Evolutionary conservation across 305 asterid species (phyloP).

Genomic region (Rubia tinctorum): DNA sequence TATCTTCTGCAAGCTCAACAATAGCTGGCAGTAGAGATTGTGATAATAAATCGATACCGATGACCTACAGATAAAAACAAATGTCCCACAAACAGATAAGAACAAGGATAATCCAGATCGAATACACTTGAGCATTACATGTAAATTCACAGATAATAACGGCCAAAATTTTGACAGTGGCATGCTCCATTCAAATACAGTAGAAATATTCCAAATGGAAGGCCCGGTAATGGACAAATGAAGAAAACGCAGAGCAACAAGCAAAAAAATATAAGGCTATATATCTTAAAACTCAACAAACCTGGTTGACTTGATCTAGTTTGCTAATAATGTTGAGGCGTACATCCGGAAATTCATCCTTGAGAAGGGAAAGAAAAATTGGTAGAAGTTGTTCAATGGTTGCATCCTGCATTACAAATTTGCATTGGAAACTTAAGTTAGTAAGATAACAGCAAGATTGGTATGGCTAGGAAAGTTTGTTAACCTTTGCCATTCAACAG

Average conservation of each 20-base stretch:
- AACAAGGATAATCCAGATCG: neutral
- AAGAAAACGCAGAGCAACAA: neutral
- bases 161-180: neutral
- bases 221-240: neutral
- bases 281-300: slow-evolving; percentile 22
- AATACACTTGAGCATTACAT: neutral
- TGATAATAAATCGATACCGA: slow-evolving; percentile 84
- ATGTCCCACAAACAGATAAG: neutral
- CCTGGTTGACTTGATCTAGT: slow-evolving; percentile 93
- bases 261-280: neutral
- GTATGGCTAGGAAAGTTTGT: neutral
- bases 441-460: slow-evolving; percentile 3
- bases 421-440: neutral
- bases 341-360: slow-evolving; percentile 93
- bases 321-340: slow-evolving; percentile 90
- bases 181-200: neutral
- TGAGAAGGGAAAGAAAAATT: slow-evolving; percentile 82
- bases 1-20: slow-evolving; percentile 92
- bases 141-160: neutral
- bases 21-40: slow-evolving; percentile 88
- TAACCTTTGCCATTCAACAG: neutral
- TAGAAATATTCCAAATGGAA: neutral
- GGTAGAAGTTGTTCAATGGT: slow-evolving; percentile 95
- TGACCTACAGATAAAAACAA: slow-evolving; percentile 44
- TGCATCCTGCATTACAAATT: slow-evolving; percentile 62